phyloP scores from a whole-genome alignment of 306 rosid species.

The Quercus dentata region DNA sequence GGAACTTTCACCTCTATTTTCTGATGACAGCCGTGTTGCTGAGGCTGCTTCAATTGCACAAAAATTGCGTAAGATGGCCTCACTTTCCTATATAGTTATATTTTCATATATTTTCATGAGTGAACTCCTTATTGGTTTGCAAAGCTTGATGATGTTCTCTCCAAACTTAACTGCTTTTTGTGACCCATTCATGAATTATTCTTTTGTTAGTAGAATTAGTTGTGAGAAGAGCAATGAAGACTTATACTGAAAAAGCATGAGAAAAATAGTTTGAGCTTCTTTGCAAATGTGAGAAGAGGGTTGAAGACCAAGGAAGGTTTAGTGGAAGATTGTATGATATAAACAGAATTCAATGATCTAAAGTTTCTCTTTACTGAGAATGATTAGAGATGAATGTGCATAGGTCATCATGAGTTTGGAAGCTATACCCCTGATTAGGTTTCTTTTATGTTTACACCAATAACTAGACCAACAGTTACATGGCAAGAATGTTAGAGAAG shows the following conservation, averaged over 20 bases:
- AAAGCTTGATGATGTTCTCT: background rate
- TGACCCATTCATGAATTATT: background rate
- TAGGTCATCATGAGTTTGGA: no score
- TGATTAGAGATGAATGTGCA: no score
- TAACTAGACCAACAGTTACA: background rate
- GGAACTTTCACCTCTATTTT: constrained; percentile 98
- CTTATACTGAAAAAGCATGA: background rate
- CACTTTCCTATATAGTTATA: constrained; percentile 7
- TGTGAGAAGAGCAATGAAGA: background rate
- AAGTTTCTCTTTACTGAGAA: background rate
- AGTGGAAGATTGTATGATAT: background rate
- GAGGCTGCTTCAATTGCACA: constrained; percentile 99
- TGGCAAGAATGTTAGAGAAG: background rate
- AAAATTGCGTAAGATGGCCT: constrained; percentile 75
- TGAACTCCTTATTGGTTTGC: background rate
- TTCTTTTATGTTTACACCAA: no score
- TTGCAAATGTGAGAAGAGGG: background rate
- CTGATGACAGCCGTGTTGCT: constrained; percentile 98
- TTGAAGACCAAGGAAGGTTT: background rate
- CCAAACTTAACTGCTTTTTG: background rate
- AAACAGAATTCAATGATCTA: background rate
- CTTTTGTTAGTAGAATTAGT: background rate
- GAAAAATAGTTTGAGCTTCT: background rate
- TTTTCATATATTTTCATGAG: background rate
- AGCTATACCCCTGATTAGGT: no score